phyloP scores from a whole-genome alignment of 176 grass and related monocot genomes.

The Oryza meyeriana region DNA sequence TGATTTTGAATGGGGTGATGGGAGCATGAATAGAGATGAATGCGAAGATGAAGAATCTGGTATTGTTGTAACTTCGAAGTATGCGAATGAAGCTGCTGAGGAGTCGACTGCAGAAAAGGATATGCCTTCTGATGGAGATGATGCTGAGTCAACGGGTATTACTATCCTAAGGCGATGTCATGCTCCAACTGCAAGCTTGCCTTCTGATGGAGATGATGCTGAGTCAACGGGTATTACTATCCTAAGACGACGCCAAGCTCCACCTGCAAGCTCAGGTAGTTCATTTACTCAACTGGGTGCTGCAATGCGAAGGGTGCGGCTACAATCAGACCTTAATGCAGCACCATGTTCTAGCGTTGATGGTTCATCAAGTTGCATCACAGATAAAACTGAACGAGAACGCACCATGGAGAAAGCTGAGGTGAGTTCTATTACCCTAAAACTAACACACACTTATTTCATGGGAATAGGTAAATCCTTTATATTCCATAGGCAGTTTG shows the following conservation, averaged over 20 bases:
- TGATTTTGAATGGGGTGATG: neutral
- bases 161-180: neutral
- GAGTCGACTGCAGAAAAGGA: slow-evolving; percentile 34
- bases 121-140: slow-evolving; percentile 21
- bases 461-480: neutral
- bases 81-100: slow-evolving; percentile 8
- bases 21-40: slow-evolving; percentile 1
- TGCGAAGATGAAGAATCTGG: slow-evolving; percentile 38
- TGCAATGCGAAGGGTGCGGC: slow-evolving; percentile 31
- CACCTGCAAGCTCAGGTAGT: slow-evolving; percentile 34
- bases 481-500: neutral
- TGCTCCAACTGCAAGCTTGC: slow-evolving; percentile 31
- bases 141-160: slow-evolving; percentile 36
- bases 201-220: slow-evolving; percentile 1
- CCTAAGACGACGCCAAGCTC: neutral
- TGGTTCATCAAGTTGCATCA: slow-evolving; percentile 35
- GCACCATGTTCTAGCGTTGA: slow-evolving; percentile 2
- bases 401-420: slow-evolving; percentile 6
- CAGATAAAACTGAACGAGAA: slow-evolving; percentile 5
- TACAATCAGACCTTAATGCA: slow-evolving; percentile 19
- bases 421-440: slow-evolving; percentile 29
- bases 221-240: slow-evolving; percentile 43
- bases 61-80: slow-evolving; percentile 11
- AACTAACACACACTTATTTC: neutral
- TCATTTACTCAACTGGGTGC: slow-evolving; percentile 30